Conservation (phyloP, 2,329 filamentous ascomycete species). For the Aspergillus sergii region DNA sequence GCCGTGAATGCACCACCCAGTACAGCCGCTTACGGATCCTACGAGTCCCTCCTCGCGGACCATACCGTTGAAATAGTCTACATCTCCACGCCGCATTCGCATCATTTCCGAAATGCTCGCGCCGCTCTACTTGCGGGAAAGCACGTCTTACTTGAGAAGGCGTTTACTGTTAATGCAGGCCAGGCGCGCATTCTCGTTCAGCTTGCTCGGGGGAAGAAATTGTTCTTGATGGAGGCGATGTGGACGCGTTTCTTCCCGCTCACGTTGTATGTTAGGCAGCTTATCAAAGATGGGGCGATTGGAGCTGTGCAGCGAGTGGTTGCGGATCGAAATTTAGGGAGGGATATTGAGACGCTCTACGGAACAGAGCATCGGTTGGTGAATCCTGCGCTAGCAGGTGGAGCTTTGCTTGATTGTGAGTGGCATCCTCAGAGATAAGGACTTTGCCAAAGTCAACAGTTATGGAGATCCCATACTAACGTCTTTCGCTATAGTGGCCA, state of each 20-base stretch:
- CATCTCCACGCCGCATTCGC: constrained; percentile 80
- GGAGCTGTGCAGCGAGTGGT: constrained; percentile 54
- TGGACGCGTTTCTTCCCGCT: constrained; percentile 83
- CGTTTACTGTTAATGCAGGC: constrained; percentile 74
- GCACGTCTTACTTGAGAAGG: constrained; percentile 82
- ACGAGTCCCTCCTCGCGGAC: constrained; percentile 74
- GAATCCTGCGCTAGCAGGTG: constrained; percentile 74
- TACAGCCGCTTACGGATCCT: constrained; percentile 63
- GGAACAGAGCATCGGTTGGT: constrained; percentile 60
- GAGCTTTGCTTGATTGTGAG: constrained; percentile 67
- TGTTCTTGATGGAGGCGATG: constrained; percentile 77
- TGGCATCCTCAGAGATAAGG: fast-evolving
- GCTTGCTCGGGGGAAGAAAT: constrained; percentile 67
- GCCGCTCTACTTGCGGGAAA: constrained; percentile 75
- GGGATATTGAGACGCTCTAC: constrained; percentile 5
- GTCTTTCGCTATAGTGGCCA: constrained; percentile 54
- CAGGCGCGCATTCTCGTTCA: constrained; percentile 69
- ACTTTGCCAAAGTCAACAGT: too few species aligned
- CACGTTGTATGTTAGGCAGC: constrained; percentile 69
- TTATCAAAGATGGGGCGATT: constrained; percentile 44
- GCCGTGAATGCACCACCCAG: background rate
- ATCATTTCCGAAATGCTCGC: constrained; percentile 82
- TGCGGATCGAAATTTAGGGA: constrained; percentile 45
- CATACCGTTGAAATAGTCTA: constrained; percentile 77
- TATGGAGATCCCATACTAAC: background rate